Evolutionary conservation across 1,139 yeast genomes (phyloP), one percentile per base, ranked within the genome.

Genomic region (Yamadazyma sp.): DNA sequence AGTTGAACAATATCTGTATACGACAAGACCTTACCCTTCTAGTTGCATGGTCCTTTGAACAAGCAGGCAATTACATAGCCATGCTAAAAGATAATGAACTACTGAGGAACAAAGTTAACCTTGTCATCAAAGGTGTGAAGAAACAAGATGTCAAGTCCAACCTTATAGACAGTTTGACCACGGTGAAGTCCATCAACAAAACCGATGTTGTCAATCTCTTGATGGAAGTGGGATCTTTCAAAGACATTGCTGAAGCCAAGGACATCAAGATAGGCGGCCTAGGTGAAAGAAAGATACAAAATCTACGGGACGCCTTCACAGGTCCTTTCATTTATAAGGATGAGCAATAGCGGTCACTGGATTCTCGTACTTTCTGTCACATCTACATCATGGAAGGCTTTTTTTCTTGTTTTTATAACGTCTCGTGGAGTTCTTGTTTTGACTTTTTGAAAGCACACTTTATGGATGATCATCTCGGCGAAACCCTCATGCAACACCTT

Each of bases 31-130:
- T 86, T 42, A 76, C 95, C 0, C 54, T 91, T 45, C 66, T 91
- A 1, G 64, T 88, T 27, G 86, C 95, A 0, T 89, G 96, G 87
- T 78, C 83, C 23, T 81, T 80, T 49, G 88, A 81, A 47, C 97
- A 92, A 54, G 95, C 96, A 2, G 96, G 91, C 0, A 81, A 79
- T 43, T 91, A 89, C 54, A 61, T 91, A 17, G 79, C 71, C 5
- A 62, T 66, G 51, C 59, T 77, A 24, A 78, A 77, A 50, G 73
- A 69, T 35, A 68, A 74, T 42, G 82, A 76, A 46, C 54, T 63
- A 23, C 46, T 61, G 1, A 61, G 61, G 2, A 49, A 54, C 23
- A 58, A 56, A 37, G 43, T 61, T 8, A 50, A 52, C 31, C 49
- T 56, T 16, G 38, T 45, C 9, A 73, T 78, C 40, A 70, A 69